Evolutionary conservation across 805 yeast species (phyloP), one percentile per base, ranked within the genome.

Genomic region (Sugiyamaella mastotermitis): DNA sequence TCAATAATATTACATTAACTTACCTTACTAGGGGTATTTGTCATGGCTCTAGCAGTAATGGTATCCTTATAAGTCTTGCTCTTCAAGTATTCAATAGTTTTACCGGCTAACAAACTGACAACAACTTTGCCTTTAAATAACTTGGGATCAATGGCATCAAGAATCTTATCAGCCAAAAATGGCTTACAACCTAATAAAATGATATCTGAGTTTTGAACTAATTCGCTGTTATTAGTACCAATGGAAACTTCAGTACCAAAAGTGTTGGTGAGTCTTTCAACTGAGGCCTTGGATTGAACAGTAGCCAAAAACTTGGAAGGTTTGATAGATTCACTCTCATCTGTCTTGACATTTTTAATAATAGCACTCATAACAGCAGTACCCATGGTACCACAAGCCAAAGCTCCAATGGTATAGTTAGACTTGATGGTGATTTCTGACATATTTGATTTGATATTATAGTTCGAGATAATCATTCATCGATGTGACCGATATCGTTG

Each of bases 361-460:
- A 84, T 64, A 8, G 97, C 95, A 9, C 84, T 71, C 22, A 85
- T 71, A 33, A 92, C 84, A 8, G 97, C 96, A 13, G 90, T 81
- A 42, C 97, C 97, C 86, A 92, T 84, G 39, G 83, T 87, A 44
- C 99, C 99, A 53, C 95, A 78, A 24, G 97, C 99, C 38, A 92
- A 69, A 21, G 92, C 78, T 13, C 88, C 72, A 37, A 90, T 64
- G 3, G 85, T 80, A 64, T 60, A 61, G 13, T 57, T 61, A 24
- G 23, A 31, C 25, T 37, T 41, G 17, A 46, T 27, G 22, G 28
- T 35, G 13, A 47, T 33, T 25, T 29, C 30, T 27, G 30, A 27
- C 30, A 6, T 10, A 10, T 10, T 27, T 27, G 30, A 23, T 23
- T n/a, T n/a, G n/a, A n/a, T n/a, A n/a, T n/a, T n/a, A n/a, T n/a